Evolutionary conservation across 345 rosid genomes (phyloP), one percentile per base, ranked within the genome.

Genomic region (Combretum micranthum): DNA sequence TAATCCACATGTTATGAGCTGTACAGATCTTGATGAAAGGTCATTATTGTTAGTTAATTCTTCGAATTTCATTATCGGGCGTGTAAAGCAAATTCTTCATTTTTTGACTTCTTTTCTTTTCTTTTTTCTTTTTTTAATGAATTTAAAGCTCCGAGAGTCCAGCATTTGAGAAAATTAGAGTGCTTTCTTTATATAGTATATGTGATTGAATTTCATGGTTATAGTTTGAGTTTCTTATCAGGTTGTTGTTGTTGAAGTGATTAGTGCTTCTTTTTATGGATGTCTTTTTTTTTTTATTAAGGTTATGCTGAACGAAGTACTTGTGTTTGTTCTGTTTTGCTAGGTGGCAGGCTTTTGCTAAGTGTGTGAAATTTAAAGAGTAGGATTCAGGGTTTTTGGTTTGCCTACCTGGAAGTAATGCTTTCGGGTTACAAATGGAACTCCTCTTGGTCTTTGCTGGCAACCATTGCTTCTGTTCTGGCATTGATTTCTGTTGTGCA

Each of bases 401-500:
- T 59, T 26, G n/a, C n/a, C 22, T n/a, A 17, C 42, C 23, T 46
- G 26, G 62, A 58, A 70, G 81, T 21, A 18, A 83, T 86, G 92
- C 17, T 79, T 52, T 60, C 77, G 59, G 11, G 64, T 53, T 81
- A 80, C 72, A 92, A 83, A 73, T 71, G 83, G 87, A 80, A 69
- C 59, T 70, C 72, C 56, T 79, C 99, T 13, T 87, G 96, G 94
- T 69, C 80, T 73, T 70, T 83, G 51, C 74, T 76, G 46, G 96
- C 89, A 18, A 63, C 79, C 13, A 26, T 79, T 70, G 83, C 82
- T 61, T 83, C 91, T 54, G 60, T 72, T 44, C 43, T 81, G 37
- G 84, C 73, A 13, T 60, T 93, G 63, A 66, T 87, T 72, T 93
- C 94, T 7, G 17, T 85, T 1, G 88, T 89, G 64, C 96, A 80